These are phyloP conservation scores for Pythium sp. DNA, from an alignment of 352 stramenopile species.

Conservation along the genomic window DNA sequence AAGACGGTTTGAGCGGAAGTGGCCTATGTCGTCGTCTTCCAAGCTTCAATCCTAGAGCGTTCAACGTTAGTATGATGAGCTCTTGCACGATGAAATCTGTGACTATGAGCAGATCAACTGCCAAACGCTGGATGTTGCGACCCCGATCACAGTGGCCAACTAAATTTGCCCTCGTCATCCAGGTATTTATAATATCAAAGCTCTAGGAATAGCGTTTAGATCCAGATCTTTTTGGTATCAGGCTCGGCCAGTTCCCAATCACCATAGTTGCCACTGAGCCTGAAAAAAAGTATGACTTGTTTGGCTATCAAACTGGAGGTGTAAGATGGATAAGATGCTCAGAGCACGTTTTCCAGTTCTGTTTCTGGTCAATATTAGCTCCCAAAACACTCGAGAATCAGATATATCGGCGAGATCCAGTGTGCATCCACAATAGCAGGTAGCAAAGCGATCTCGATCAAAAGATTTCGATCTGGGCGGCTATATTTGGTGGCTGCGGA, in stretches of 20 bases:
- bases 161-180: neutral
- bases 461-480: neutral
- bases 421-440: neutral
- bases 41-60: too few relatives aligned
- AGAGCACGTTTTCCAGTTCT: neutral
- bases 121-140: neutral
- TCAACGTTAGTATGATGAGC: too few relatives aligned
- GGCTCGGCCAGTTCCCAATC: neutral
- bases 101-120: neutral
- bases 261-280: neutral
- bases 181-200: neutral
- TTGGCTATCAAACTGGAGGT: neutral
- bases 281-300: neutral
- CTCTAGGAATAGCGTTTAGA: neutral
- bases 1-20: too few relatives aligned
- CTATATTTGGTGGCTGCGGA: constrained; percentile 5
- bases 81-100: neutral
- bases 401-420: neutral
- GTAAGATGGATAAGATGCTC: constrained; percentile 1
- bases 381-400: neutral
- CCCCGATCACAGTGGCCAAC: neutral
- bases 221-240: neutral
- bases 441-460: neutral
- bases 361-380: neutral
- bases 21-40: too few relatives aligned